Conservation (phyloP, 345 rosid species). For the Eucalyptus curtisii region DNA sequence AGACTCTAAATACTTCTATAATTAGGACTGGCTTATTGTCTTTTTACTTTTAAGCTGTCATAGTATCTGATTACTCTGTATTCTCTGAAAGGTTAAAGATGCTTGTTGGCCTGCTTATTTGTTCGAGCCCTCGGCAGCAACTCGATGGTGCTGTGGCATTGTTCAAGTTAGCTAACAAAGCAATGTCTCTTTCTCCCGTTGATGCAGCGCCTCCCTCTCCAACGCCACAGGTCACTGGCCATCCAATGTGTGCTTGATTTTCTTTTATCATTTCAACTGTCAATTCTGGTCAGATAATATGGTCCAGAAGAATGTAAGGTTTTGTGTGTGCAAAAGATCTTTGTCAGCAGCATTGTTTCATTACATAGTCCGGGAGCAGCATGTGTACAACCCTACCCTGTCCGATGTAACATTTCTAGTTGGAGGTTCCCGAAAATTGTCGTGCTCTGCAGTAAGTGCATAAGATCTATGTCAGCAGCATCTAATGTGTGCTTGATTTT, state of each 20-base stretch:
- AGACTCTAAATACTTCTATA: not conserved
- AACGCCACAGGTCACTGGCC: constrained; percentile 56
- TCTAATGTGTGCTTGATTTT: not conserved
- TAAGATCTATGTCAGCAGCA: too few relatives aligned
- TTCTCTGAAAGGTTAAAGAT: constrained; percentile 65
- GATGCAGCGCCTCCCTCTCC: constrained; percentile 99
- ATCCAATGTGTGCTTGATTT: not conserved
- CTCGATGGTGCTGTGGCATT: constrained; percentile 92
- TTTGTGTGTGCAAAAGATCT: not conserved
- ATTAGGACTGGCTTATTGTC: not conserved
- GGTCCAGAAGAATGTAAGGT: not conserved
- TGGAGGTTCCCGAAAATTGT: constrained; percentile 37
- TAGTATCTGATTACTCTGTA: not conserved
- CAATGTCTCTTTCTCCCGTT: constrained; percentile 71
- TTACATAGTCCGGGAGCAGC: constrained; percentile 42
- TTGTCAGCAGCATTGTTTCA: not conserved
- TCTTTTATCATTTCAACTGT: not conserved
- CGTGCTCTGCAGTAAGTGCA: not conserved
- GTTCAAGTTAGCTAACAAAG: constrained; percentile 70
- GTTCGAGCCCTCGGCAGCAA: constrained; percentile 65
- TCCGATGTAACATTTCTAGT: constrained; percentile 95
- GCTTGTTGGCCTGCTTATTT: constrained; percentile 79
- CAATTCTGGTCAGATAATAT: not conserved
- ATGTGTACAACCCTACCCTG: constrained; percentile 74
- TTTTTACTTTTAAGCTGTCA: not conserved